Evolutionary conservation across 176 grass and related monocot genomes (phyloP), one percentile per base, ranked within the genome.

Genomic region (Saccharum officinarum): DNA sequence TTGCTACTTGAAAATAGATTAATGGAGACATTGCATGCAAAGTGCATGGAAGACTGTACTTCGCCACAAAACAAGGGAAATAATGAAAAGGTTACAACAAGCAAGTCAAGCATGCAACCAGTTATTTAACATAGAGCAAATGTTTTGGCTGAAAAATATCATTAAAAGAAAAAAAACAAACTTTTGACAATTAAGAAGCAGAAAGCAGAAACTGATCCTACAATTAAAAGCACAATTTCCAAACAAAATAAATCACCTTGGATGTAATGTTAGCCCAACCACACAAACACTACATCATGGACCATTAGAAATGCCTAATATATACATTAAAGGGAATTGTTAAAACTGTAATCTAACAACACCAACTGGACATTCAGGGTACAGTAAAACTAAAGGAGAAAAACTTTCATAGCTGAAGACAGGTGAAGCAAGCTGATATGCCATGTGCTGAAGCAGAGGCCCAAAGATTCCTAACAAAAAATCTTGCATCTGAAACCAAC

Each of bases 271-370:
- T 49, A 40, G 7, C 28, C 23, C 6, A 62, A 73, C 42, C 62
- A 76, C 42, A 73, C 15, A 80, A 86, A 86, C 30, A 80, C 6
- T 41, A 54, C 10, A 79, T 65, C 69, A 30, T 36, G 10, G 14
- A 65, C 12, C 22, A 73, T 6, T 39, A 6, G 1, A 64, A 75
- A 50, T 36, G 54, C 13, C 83, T 60, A 40, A 40, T 28, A 67
- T 55, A 67, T 15, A 68, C 25, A 10, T 40, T 3, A 1, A 76
- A 34, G 30, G 16, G 37, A 2, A 31, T 25, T 44, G 13, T 71
- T 70, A 61, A 45, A 78, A 41, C 31, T 45, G 13, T 15, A 70
- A 46, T 8, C 23, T 62, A 69, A 45, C 37, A 44, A 50, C 7
- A 50, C 18, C 25, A 85, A 70, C 47, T 22, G n/a, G 2, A 9